These are phyloP conservation scores for Alternaria atra DNA, from an alignment of 2,329 filamentous ascomycete species.

Conservation along the genomic window DNA sequence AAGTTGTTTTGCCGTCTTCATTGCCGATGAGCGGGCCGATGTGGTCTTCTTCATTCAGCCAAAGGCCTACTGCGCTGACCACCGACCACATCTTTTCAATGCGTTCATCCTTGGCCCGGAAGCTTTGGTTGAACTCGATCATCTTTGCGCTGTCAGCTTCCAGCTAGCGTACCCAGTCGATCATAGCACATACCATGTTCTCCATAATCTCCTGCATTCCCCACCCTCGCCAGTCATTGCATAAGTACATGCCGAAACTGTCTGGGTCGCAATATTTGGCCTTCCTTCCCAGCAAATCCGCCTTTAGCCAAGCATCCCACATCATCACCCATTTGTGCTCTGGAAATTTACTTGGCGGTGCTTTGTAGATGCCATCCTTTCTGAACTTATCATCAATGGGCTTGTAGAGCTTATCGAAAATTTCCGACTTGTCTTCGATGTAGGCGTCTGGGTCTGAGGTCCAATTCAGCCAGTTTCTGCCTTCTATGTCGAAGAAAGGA, in stretches of 20 bases:
- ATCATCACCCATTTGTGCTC: constrained; percentile 35
- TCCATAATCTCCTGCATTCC: constrained; percentile 25
- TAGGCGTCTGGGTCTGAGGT: constrained; percentile 1
- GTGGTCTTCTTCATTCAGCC: constrained; percentile 15
- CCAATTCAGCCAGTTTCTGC: constrained; percentile 14
- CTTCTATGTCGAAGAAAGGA: constrained; percentile 23
- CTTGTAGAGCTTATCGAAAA: constrained; percentile 5
- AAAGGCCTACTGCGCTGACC: constrained; percentile 24
- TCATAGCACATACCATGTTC: constrained; percentile 16
- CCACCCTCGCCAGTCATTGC: constrained; percentile 22
- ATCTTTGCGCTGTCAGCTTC: constrained; percentile 14
- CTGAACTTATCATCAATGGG: constrained; percentile 16
- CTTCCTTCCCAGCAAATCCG: constrained; percentile 1
- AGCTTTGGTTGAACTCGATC: constrained; percentile 24
- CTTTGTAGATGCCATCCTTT: constrained; percentile 9
- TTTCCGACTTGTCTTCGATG: constrained; percentile 7
- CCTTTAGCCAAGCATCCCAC: constrained; percentile 22
- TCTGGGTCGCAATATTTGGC: constrained; percentile 26
- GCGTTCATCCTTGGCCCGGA: constrained; percentile 10
- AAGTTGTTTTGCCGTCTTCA: constrained; percentile 21
- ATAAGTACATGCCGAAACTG: constrained; percentile 25
- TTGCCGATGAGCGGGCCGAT: constrained; percentile 6
- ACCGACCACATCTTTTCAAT: constrained; percentile 28
- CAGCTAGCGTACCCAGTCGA: neutral
- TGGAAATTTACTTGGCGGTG: constrained; percentile 11